Evolutionary conservation across 805 yeast genomes (phyloP).

Genomic region (Wickerhamiella kurtzmanii): DNA sequence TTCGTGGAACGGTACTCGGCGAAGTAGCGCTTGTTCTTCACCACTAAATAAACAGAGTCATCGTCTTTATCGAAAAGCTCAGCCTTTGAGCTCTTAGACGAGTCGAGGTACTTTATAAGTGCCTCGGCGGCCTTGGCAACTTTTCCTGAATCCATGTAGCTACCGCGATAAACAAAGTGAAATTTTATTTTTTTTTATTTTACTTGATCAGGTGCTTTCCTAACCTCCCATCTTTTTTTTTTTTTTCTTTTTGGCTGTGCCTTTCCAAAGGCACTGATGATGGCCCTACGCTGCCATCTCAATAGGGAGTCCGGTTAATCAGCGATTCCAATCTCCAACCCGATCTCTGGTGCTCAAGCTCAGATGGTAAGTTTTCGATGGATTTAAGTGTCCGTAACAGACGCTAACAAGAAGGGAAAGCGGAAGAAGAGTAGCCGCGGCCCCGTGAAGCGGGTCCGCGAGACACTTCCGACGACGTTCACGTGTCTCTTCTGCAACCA

Average conservation of each 20-base stretch:
- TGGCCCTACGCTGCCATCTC: too few relatives aligned
- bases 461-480: constrained; percentile 66
- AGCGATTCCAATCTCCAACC: neutral
- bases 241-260: too few relatives aligned
- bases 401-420: constrained; percentile 39
- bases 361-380: neutral
- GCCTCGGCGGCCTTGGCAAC: constrained; percentile 34
- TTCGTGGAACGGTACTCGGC: constrained; percentile 39
- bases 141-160: constrained; percentile 20
- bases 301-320: neutral
- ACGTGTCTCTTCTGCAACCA: constrained; percentile 92
- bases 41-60: constrained; percentile 41
- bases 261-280: too few relatives aligned
- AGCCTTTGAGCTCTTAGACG: constrained; percentile 28
- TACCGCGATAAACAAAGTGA: neutral
- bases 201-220: neutral
- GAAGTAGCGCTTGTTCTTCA: constrained; percentile 53
- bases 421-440: constrained; percentile 74
- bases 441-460: constrained; percentile 67
- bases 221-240: neutral
- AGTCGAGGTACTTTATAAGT: constrained; percentile 44
- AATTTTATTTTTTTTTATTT: neutral
- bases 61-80: constrained; percentile 44
- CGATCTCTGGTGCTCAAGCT: neutral
- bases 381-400: neutral